Evolutionary conservation across 2,329 filamentous ascomycete genomes (phyloP), one percentile per base, ranked within the genome.

Genomic region (Sporothrix mexicana): DNA sequence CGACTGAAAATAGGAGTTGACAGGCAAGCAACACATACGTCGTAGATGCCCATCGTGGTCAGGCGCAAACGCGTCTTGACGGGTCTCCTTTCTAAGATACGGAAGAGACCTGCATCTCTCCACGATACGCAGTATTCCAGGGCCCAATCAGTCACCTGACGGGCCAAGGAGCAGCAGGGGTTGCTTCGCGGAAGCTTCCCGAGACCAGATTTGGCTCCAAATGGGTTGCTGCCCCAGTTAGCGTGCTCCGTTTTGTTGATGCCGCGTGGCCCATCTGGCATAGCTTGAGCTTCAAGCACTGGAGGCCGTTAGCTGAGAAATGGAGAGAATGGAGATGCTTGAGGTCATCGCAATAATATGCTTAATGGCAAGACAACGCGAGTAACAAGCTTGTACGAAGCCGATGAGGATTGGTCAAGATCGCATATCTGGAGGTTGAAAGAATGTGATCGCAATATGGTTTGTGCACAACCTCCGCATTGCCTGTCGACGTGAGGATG

Each of bases 171-270:
- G 15, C 53, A 25, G 20, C 68, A 70, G 69, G 69, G 69, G 43
- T 49, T 49, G 23, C 41, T 49, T 49, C 69, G 69, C 69, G 55
- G 69, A 70, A 49, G 53, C 20, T 62, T 10, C 69, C 69, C 69
- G 69, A 61, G 69, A 70, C 20, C 55, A 70, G 30, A 45, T 10
- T 17, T 43, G 45, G 61, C 55, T 55, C 55, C 55, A 70, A 55
- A 45, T 57, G 55, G 53, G 69, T 17, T 57, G 69, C 36, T 41
- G 53, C 69, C 30, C 68, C 45, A 53, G 53, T 13, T 41, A 70
- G 59, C 59, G 59, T 17, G 17, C 55, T 13, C 20, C 8, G 1
- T 25, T 53, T 30, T 55, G 49, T 17, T 23, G 64, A 57, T 45
- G 49, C 67, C 17, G 51, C 45, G 51, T 23, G 43, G 25, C 53